Evolutionary conservation across 1,139 yeast species (phyloP), one percentile per base, ranked within the genome.

Genomic region (Petasospora fabianii): DNA sequence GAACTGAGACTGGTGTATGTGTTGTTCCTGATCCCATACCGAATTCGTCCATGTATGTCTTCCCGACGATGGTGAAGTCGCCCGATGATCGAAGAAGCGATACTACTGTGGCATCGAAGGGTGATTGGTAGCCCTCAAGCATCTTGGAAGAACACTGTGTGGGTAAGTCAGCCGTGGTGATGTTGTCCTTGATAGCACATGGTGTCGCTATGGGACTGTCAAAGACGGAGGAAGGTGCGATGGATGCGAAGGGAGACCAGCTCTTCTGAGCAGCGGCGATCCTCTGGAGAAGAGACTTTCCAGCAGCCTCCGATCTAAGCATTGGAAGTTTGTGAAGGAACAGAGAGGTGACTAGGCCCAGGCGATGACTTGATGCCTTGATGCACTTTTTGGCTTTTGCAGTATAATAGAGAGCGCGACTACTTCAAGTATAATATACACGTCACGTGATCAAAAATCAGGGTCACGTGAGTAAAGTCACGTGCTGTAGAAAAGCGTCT

Each of bases 11-110:
- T 97, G 56, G 65, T 8, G 82, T 76, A 56, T 69, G 73, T 28
- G 75, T 71, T 49, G 67, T 80, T 2, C 80, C 71, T 5, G 86
- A 80, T 3, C 98, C 99, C 98, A 94, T 94, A 2, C 95, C 98
- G 65, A 92, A 94, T 62, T 94, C 97, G 63, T 94, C 99, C 75
- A 94, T 68, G 53, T 92, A 92, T n/a, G 95, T 74, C 60, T 90
- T 92, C 0, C 96, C 97, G 0, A 80, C 63, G n/a, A 80, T 57
- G 18, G 73, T 70, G 3, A 56, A 53, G 6, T 88, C 86, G 3
- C 13, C 27, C 7, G 71, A n/a, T 0, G 60, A 51, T 13, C 68
- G 59, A n/a, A 92, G 60, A 8, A 80, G 64, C 2, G 60, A 50
- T 0, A 78, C 76, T 2, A 82, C 84, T 0, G 97, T 86, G 6